Conservation (phyloP, 768 basidiomycete genomes). For the Rhodocollybia butyracea region DNA sequence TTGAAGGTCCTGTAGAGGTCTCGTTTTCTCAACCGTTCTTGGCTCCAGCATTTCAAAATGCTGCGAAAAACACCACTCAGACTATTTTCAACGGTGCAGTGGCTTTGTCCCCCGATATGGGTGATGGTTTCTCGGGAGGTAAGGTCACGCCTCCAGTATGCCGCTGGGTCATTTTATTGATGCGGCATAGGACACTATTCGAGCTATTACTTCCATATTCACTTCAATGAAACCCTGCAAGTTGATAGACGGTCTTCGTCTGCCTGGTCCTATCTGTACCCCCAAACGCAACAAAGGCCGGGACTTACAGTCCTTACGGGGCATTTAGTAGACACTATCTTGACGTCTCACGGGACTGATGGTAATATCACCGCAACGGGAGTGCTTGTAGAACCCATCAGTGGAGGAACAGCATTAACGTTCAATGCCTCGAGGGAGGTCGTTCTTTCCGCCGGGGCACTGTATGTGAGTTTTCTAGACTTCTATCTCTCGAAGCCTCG, state of each 20-base stretch:
- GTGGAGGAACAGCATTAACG: conserved; percentile 1
- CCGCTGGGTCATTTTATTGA: background rate
- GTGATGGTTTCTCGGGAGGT: conserved; percentile 15
- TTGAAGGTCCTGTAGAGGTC: conserved; percentile 14
- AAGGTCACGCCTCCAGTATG: background rate
- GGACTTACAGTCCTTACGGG: conserved; percentile 13
- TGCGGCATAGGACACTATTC: conserved; percentile 10
- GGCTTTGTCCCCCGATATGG: conserved; percentile 13
- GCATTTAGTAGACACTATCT: conserved; percentile 9
- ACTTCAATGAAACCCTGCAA: conserved; percentile 16
- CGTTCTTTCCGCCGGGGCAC: conserved; percentile 12
- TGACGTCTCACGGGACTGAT: background rate
- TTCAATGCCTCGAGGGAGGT: conserved; percentile 12
- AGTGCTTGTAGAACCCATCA: conserved; percentile 2
- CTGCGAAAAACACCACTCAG: conserved; percentile 12
- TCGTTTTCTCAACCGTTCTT: conserved; percentile 13
- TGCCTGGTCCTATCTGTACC: conserved; percentile 17
- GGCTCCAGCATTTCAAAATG: conserved; percentile 12
- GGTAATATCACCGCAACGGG: conserved; percentile 11
- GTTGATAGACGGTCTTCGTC: conserved; percentile 15
- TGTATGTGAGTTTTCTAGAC: conserved; percentile 11
- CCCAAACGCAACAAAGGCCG: conserved; percentile 7
- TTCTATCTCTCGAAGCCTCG: background rate
- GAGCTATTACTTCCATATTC: conserved; percentile 15
- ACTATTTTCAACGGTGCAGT: conserved; percentile 8